Evolutionary conservation across 139 green algal species (phyloP).

Genomic region (Dunaliella sp.): DNA sequence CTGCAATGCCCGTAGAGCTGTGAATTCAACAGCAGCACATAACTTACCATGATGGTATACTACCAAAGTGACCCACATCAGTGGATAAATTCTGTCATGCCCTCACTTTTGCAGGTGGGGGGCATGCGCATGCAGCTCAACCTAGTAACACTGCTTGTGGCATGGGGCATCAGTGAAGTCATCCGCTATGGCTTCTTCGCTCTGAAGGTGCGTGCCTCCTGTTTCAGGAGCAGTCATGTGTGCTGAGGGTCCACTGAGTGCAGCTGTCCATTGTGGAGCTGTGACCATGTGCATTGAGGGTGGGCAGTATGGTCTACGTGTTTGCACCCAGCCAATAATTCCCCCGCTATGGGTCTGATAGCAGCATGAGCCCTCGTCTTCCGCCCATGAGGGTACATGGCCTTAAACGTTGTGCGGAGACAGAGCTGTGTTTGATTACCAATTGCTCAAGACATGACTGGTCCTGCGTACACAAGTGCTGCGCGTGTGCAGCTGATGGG

Average conservation of each 20-base stretch:
- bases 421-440: too few species aligned
- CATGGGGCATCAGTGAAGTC: conserved; percentile 87
- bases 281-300: not conserved
- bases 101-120: too few species aligned
- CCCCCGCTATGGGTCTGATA: not conserved
- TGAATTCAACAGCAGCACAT: too few species aligned
- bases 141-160: conserved; percentile 72
- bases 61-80: too few species aligned
- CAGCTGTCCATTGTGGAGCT: not conserved
- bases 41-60: too few species aligned
- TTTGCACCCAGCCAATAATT: not conserved
- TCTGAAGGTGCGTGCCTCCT: conserved; percentile 57
- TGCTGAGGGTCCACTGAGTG: not conserved
- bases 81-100: not conserved
- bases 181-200: conserved; percentile 92
- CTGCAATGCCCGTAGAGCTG: too few species aligned
- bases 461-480: too few species aligned
- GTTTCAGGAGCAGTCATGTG: not conserved
- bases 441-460: too few species aligned
- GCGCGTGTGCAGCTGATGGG: too few species aligned
- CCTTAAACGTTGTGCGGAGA: too few species aligned
- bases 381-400: not conserved
- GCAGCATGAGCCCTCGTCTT: not conserved
- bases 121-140: conserved; percentile 41
- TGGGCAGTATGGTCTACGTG: not conserved